Evolutionary conservation across 1,284 basidiomycete genomes (phyloP), one percentile per base, ranked within the genome.

Genomic region (Rhizopogon parksii): DNA sequence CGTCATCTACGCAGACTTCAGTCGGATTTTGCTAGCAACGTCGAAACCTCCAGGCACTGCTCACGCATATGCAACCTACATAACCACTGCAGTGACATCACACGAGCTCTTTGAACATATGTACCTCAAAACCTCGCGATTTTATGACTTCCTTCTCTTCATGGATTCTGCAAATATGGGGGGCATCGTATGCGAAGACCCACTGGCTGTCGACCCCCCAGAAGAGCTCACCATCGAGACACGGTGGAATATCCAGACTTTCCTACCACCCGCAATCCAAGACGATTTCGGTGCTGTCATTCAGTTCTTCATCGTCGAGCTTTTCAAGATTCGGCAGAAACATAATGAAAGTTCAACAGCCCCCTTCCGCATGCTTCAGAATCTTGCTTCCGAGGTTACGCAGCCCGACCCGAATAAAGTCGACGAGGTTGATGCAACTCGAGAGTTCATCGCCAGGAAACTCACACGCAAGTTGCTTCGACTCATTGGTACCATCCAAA

Each of bases 51-150:
- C 95, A 0, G 93, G 92, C 8, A 95, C 91, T 6, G 96, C 96
- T 0, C 83, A 87, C 58, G 96, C 96, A 0, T 99, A 98, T 66
- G 92, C 93, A 1, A 93, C 88, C 27, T 98, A 99, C 67, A 87
- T 99, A 61, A 84, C 89, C 15, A 88, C 89, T 0, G 95, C 96
- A 0, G 91, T 96, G 53, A 96, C 89, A 32, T 88, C 91, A 9
- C 87, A 97, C 60, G 96, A 99, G 59, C 76, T 99, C 12, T 99
- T 99, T 78, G 90, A 95, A 60, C 93, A 97, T 59, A 75, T 99
- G 21, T 85, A 88, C 61, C 79, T 99, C 47, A 80, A 88, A 47
- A 90, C 95, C 14, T 85, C 91, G 15, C 82, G 88, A 24, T 96
- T 89, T 71, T 99, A 95, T 75, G 95, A 99, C 69, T 94, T 91